phyloP scores from a whole-genome alignment of 202 grass and related monocot genomes.

The Carex arenaria region DNA sequence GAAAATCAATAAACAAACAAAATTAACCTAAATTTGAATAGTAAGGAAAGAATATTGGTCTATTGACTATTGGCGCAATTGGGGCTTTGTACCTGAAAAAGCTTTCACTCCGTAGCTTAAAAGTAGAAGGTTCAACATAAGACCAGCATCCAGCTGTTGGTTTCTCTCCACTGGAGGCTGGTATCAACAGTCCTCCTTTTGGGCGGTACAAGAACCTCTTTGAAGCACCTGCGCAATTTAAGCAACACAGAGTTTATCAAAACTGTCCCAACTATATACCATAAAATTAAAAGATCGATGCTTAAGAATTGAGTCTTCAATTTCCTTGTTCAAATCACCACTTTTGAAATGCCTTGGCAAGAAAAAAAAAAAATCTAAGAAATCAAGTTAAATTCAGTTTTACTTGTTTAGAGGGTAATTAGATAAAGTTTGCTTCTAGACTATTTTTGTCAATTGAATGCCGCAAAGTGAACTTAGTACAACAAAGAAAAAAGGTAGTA shows the following conservation, averaged over 20 bases:
- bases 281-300: background rate
- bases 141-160: constrained; percentile 57
- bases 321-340: constrained; percentile 4
- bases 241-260: background rate
- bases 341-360: background rate
- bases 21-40: background rate
- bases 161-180: constrained; percentile 43
- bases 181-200: constrained; percentile 57
- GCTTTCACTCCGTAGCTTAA: constrained; percentile 88
- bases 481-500: constrained; percentile 12
- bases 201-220: constrained; percentile 74
- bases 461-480: background rate
- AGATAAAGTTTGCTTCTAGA: background rate
- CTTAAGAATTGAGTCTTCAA: background rate
- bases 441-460: constrained; percentile 2
- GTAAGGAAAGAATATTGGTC: background rate
- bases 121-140: constrained; percentile 64
- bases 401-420: background rate
- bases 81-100: constrained; percentile 65
- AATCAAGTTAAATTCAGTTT: background rate
- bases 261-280: background rate
- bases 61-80: constrained; percentile 5
- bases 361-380: background rate
- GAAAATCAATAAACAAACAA: constrained; percentile 5
- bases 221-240: constrained; percentile 44